Evolutionary conservation across 2,329 filamentous ascomycete genomes (phyloP).

Genomic region (Fusarium fracticaudum): DNA sequence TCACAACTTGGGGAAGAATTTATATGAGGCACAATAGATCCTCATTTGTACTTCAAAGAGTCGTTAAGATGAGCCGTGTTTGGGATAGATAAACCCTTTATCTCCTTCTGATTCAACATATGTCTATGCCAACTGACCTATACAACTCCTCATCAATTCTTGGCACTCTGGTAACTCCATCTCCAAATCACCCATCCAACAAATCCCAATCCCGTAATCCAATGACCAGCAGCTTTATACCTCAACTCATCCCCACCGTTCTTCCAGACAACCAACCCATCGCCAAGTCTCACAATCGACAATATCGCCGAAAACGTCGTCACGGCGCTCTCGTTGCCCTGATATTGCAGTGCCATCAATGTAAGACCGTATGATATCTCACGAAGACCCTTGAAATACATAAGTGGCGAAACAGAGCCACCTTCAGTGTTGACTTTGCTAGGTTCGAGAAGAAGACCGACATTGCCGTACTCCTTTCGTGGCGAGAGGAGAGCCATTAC

Average conservation of each 20-base stretch:
- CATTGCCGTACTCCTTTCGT: constrained; percentile 36
- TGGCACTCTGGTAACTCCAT: constrained; percentile 1
- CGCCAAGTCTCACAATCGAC: constrained; percentile 45
- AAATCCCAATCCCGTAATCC: constrained; percentile 40
- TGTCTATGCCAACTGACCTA: fast-evolving
- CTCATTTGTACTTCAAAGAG: not conserved
- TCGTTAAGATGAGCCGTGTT: not conserved
- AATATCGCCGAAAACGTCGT: constrained; percentile 44
- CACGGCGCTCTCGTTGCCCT: constrained; percentile 43
- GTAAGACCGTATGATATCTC: constrained; percentile 47
- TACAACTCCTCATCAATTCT: not conserved
- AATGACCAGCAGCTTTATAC: constrained; percentile 41
- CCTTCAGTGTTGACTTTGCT: too few species aligned
- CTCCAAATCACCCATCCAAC: constrained; percentile 43
- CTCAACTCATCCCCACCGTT: constrained; percentile 40
- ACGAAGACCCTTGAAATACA: constrained; percentile 49
- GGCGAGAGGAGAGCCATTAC: constrained; percentile 39
- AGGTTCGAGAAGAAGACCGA: constrained; percentile 39
- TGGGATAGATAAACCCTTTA: too few species aligned
- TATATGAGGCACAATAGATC: too few species aligned
- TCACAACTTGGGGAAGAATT: not conserved
- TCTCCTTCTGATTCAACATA: too few species aligned
- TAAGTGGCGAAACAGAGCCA: constrained; percentile 43
- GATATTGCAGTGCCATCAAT: constrained; percentile 43
- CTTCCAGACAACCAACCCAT: constrained; percentile 48